Percentiles rank a stretch among this genome's conserved stretches.
phyloP scores from a whole-genome alignment of 2,329 filamentous ascomycete species.

The Coniochaeta pulveracea region DNA sequence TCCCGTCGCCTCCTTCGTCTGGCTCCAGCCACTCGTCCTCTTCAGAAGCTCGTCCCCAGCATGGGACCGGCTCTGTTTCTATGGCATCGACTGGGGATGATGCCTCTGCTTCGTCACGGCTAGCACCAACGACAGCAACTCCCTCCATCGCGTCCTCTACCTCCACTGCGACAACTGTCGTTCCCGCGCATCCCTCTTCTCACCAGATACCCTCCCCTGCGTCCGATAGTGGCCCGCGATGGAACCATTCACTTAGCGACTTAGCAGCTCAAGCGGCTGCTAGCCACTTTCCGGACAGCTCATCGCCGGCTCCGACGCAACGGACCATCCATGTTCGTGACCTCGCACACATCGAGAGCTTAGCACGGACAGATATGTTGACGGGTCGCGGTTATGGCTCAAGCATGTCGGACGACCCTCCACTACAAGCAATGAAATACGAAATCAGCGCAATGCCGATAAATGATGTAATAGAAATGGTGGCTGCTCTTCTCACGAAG shows the following conservation, averaged over 20 bases:
- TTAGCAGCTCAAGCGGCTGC: conserved; percentile 16
- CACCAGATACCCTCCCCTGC: conserved; percentile 21
- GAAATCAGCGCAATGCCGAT: conserved; percentile 98
- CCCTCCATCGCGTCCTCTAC: conserved; percentile 13
- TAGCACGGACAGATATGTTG: conserved; percentile 68
- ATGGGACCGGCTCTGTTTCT: conserved; percentile 13
- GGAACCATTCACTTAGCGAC: conserved; percentile 11
- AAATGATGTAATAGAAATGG: conserved; percentile 96
- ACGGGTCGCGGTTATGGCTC: conserved; percentile 36
- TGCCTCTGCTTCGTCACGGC: conserved; percentile 8
- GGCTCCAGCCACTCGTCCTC: conserved; percentile 27
- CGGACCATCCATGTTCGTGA: conserved; percentile 71
- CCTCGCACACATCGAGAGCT: conserved; percentile 79
- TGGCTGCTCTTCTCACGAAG: conserved; percentile 88
- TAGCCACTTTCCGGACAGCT: conserved; percentile 16
- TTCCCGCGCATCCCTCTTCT: conserved; percentile 10
- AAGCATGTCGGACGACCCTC: conserved; percentile 38
- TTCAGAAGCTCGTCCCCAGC: conserved; percentile 15
- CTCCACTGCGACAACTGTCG: conserved; percentile 13
- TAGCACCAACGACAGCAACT: conserved; percentile 23
- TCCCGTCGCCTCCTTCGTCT: conserved; percentile 43
- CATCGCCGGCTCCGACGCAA: conserved; percentile 28
- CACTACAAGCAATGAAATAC: conserved; percentile 54
- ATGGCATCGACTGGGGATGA: conserved; percentile 11
- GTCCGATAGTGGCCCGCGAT: conserved; percentile 19